Base-by-base conservation (phyloP, 495 filamentous ascomycete genomes). In the Aspergillus homomorphus region DNA sequence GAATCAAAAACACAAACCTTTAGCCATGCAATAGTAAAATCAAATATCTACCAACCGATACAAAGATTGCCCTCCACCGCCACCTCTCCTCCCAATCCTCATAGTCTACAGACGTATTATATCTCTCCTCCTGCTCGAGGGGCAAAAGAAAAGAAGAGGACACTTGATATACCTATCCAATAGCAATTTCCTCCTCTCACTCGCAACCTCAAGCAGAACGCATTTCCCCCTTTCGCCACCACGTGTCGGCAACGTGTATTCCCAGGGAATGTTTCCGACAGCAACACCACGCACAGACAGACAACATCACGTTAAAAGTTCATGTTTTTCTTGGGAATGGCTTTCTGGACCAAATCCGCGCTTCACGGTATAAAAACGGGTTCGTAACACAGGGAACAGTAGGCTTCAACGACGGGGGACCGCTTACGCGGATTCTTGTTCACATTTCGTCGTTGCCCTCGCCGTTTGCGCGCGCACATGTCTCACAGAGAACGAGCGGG, bases 1-100 rank as follows among this genome's bases (percentile, higher is more conserved):
- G 19, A 55, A 41, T 21, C 43, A 43, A 20, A 57, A 45, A n/a
- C 20, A 24, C 21, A 52, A 63, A 55, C 62, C 59, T 59, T 51
- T 58, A 60, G 63, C 51, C 62, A 64, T 62, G 62, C 59, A 59
- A 58, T 41, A 57, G 46, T 51, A 61, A 57, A 61, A 49, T 38
- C 33, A 38, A 38, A 38, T 38, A 38, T 38, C 33, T 38, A 38
- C 33, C 33, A 38, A 38, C 33, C 33, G 15, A 12, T 38, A 30
- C 33, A 38, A 14, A 38, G 33, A n/a, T 30, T 10, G 26, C 26
- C 26, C 26, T 10, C 26, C 4, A 38, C 33, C 33, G 33, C 33
- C 33, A 12, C 33, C 33, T 38, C 6, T 28, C 26, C 26, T 28
- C 26, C 26, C 26, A 28, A 3, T 28, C 3, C 3, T 28, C 3